Evolutionary conservation across 805 yeast genomes (phyloP).

Genomic region (Pichia scutulata): DNA sequence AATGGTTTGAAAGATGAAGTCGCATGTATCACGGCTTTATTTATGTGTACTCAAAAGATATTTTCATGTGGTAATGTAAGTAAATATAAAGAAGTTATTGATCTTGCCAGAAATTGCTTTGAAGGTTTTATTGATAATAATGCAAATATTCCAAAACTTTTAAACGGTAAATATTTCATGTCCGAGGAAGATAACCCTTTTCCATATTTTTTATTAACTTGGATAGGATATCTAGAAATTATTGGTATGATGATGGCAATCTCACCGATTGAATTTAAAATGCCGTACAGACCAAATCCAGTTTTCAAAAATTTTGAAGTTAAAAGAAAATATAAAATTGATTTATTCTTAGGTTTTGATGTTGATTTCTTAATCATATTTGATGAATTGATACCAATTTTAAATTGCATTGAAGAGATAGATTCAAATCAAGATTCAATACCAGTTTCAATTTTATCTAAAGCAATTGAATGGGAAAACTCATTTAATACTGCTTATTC

Average conservation of each 20-base stretch:
- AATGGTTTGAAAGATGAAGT: conserved; percentile 4
- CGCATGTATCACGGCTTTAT: conserved; percentile 5
- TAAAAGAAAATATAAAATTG: conserved; percentile 31
- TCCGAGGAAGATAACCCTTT: conserved; percentile 2
- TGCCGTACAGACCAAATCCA: conserved; percentile 5
- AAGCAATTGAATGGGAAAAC: conserved; percentile 9
- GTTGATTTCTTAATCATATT: conserved; percentile 42
- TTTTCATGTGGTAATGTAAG: conserved; percentile 3
- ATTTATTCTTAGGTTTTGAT: conserved; percentile 59
- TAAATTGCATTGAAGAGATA: conserved; percentile 1
- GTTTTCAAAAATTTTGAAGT: conserved; percentile 1
- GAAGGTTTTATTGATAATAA: not conserved
- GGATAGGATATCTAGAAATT: conserved; percentile 11
- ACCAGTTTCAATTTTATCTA: conserved; percentile 1
- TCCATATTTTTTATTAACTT: conserved; percentile 2
- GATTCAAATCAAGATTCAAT: not conserved
- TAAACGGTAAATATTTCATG: conserved; percentile 6
- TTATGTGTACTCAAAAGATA: conserved; percentile 7
- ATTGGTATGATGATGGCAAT: conserved; percentile 9
- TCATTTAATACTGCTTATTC: conserved; percentile 1
- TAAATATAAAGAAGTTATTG: conserved; percentile 5
- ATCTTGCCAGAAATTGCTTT: conserved; percentile 3
- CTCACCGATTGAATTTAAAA: conserved; percentile 3
- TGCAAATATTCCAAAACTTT: not conserved
- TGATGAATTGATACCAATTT: conserved; percentile 6